Evolutionary conservation across 2,329 filamentous ascomycete genomes (phyloP).

Genomic region (Botryotinia narcissicola): DNA sequence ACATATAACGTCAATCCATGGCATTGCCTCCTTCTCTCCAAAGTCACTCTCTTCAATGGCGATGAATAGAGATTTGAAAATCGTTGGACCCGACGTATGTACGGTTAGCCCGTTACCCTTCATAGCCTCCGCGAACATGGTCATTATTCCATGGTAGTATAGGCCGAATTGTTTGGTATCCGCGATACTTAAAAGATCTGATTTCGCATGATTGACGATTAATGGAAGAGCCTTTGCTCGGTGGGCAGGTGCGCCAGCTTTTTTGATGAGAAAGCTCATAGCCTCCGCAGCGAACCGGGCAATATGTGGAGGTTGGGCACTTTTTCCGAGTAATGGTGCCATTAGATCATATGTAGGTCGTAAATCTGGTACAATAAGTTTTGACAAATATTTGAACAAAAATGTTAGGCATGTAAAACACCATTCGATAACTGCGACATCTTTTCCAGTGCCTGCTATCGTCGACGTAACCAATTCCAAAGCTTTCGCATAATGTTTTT

Average conservation of each 20-base stretch:
- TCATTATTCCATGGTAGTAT: constrained; percentile 88
- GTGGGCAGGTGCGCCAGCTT: constrained; percentile 75
- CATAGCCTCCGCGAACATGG: constrained; percentile 80
- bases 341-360: constrained; percentile 81
- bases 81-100: constrained; percentile 57
- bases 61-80: constrained; percentile 51
- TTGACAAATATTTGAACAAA: constrained; percentile 94
- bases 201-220: constrained; percentile 70
- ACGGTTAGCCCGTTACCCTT: constrained; percentile 60
- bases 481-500: constrained; percentile 77
- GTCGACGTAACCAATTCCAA: constrained; percentile 72
- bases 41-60: constrained; percentile 47
- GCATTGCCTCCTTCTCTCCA: constrained; percentile 43
- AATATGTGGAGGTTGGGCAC: constrained; percentile 79
- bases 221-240: constrained; percentile 68
- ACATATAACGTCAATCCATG: constrained; percentile 65
- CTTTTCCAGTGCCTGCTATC: constrained; percentile 73
- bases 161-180: constrained; percentile 60
- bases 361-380: constrained; percentile 80
- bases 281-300: constrained; percentile 92
- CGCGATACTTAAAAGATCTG: constrained; percentile 58
- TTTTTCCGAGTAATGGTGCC: constrained; percentile 78
- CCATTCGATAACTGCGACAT: constrained; percentile 94
- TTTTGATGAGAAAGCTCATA: constrained; percentile 88
- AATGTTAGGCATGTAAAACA: constrained; percentile 92